Percentiles rank a stretch among this genome's conserved stretches.
Evolutionary conservation across 2,329 filamentous ascomycete genomes (phyloP).

Genomic region (Cercospora zeae-maydis): DNA sequence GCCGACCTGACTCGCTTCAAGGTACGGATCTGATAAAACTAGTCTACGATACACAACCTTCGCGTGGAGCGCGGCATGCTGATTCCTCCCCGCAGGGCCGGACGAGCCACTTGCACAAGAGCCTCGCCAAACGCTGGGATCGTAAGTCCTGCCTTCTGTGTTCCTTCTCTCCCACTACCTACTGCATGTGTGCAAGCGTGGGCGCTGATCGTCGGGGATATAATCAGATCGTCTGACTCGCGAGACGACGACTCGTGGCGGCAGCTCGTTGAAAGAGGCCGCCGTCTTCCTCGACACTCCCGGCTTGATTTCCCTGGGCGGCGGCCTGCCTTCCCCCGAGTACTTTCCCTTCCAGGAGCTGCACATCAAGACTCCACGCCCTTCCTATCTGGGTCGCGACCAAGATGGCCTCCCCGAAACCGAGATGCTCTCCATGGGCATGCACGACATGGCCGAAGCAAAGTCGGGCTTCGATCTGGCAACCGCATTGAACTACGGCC

Average conservation of each 20-base stretch:
- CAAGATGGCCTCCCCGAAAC: slow-evolving; percentile 61
- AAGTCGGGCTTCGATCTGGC: slow-evolving; percentile 69
- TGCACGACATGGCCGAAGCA: slow-evolving; percentile 72
- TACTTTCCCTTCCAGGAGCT: slow-evolving; percentile 90
- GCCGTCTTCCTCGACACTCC: slow-evolving; percentile 75
- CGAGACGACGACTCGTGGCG: slow-evolving; percentile 54
- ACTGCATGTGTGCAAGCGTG: background rate
- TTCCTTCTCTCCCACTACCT: background rate
- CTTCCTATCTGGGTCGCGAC: slow-evolving; percentile 62
- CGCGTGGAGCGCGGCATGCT: background rate
- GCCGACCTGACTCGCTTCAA: slow-evolving; percentile 75
- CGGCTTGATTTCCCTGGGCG: slow-evolving; percentile 85
- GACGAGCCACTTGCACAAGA: slow-evolving; percentile 60
- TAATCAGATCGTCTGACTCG: slow-evolving; percentile 41
- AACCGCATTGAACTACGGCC: slow-evolving; percentile 89
- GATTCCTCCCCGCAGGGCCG: slow-evolving; percentile 46
- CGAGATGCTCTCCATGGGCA: slow-evolving; percentile 64
- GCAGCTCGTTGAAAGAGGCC: slow-evolving; percentile 71
- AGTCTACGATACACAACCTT: background rate
- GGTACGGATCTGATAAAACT: slow-evolving; percentile 14
- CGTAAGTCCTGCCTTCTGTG: slow-evolving; percentile 59
- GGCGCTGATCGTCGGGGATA: background rate
- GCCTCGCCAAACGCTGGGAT: slow-evolving; percentile 78
- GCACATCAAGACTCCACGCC: slow-evolving; percentile 66
- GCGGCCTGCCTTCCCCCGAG: slow-evolving; percentile 81